Base-by-base conservation (phyloP, 2,329 filamentous ascomycete species). In the Diaporthe sp. region DNA sequence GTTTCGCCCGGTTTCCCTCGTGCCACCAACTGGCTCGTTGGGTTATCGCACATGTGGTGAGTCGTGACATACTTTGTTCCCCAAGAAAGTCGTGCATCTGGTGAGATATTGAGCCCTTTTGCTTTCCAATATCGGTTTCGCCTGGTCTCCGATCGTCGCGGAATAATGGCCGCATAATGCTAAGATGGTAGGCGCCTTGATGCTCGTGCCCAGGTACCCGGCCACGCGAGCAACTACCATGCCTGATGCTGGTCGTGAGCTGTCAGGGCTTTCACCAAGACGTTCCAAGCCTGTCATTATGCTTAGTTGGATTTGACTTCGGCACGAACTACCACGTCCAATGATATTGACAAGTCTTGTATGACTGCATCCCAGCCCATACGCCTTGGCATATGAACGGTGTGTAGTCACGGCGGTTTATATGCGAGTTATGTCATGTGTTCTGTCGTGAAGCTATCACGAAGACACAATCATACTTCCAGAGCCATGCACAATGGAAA, bases 221-320 rank as follows among this genome's bases (percentile, higher is more conserved):
- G 35, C 63, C 22, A 51, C 22, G 25, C n/a, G 32, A 22, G 32
- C 32, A 8, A 35, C 47, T 8, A 39, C 22, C 8, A 53, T 27
- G 63, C 39, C 32, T 53, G 32, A 53, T 30, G 5, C 47, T 39
- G n/a, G 44, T 17, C 32, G 30, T 8, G 22, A 27, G n/a, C 37
- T 68, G 63, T 68, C 63, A 53, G 25, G 39, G 32, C 63, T 15
- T 3, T 53, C 63, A 68, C 13, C 30, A 51, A 66, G 32, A 13
- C 39, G 22, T 27, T 53, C 63, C 63, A 53, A 68, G 63, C 63
- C 63, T 68, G 63, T 68, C 63, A 68, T 68, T 39, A 68, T 68
- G 63, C 63, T 68, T 68, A 68, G 47, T 25, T 51, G 47, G 32
- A 30, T 68, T 68, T 68, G 63, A 53, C 63, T 68, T 53, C 47